Evolutionary conservation across 2,329 filamentous ascomycete species (phyloP).

Genomic region (Juglanconis sp.): DNA sequence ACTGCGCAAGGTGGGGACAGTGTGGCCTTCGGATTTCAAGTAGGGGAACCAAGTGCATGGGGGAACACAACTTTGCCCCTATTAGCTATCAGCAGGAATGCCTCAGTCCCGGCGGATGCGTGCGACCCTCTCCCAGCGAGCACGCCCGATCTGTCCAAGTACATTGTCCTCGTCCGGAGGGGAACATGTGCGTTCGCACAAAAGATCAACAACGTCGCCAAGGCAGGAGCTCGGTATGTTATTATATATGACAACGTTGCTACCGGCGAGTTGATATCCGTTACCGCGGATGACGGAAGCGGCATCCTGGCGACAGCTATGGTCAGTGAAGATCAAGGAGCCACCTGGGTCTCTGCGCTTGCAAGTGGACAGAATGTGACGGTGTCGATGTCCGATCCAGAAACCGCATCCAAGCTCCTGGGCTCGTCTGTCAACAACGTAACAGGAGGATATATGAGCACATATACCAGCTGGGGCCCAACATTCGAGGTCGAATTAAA

Average conservation of each 20-base stretch:
- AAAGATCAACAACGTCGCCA: slow-evolving; percentile 52
- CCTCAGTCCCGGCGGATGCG: slow-evolving; percentile 43
- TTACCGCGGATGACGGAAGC: slow-evolving; percentile 30
- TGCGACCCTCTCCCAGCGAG: slow-evolving; percentile 50
- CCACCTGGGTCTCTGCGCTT: slow-evolving; percentile 41
- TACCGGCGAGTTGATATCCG: slow-evolving; percentile 28
- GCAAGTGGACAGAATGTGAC: slow-evolving; percentile 40
- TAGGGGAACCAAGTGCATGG: slow-evolving; percentile 42
- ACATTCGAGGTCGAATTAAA: slow-evolving; percentile 45
- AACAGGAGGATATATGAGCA: slow-evolving; percentile 44
- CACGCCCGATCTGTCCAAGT: slow-evolving; percentile 54
- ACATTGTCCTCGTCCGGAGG: slow-evolving; percentile 58
- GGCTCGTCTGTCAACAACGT: slow-evolving; percentile 34
- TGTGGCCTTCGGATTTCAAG: slow-evolving; percentile 40
- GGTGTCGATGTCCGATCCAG: slow-evolving; percentile 41
- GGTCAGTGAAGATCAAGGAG: slow-evolving; percentile 39
- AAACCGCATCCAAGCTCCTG: slow-evolving; percentile 34
- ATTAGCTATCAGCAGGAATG: slow-evolving; percentile 49
- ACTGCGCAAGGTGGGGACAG: slow-evolving; percentile 32
- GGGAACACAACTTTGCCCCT: slow-evolving; percentile 44
- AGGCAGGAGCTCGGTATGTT: slow-evolving; percentile 57
- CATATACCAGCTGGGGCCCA: slow-evolving; percentile 43
- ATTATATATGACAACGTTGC: slow-evolving; percentile 57
- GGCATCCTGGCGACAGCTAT: slow-evolving; percentile 38
- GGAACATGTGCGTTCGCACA: slow-evolving; percentile 54